These are phyloP conservation scores for Closterium sp. DNA, from an alignment of 139 green algal genomes.

Conservation along the genomic window DNA sequence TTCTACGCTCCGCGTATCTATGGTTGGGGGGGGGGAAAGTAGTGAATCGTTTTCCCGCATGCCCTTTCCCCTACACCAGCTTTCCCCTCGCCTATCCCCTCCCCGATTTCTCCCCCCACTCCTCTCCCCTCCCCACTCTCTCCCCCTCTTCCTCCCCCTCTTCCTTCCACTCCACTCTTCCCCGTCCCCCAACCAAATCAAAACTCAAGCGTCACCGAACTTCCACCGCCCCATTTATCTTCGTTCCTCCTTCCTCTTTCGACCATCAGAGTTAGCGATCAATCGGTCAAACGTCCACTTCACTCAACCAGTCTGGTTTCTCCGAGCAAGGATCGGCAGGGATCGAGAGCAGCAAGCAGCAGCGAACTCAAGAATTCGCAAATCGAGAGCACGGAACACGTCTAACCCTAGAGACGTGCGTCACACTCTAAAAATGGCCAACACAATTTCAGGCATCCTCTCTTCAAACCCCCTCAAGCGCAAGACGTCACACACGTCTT, in stretches of 20 bases:
- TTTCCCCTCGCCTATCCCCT: too few species aligned
- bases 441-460: not conserved
- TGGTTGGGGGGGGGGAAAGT: not conserved
- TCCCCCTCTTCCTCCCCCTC: too few species aligned
- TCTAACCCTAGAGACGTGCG: not conserved
- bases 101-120: too few species aligned
- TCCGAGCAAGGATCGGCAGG: not conserved
- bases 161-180: not conserved
- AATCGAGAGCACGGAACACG: not conserved
- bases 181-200: not conserved
- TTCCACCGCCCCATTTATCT: not conserved
- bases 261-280: not conserved
- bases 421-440: not conserved
- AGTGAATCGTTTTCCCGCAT: too few species aligned
- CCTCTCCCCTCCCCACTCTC: too few species aligned
- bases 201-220: not conserved
- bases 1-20: not conserved
- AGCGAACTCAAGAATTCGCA: not conserved
- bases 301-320: not conserved
- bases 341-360: not conserved
- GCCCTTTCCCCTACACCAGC: too few species aligned
- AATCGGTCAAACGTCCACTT: not conserved
- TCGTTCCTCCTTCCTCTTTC: not conserved
- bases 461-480: not conserved
- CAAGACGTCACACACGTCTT: not conserved